Conservation (phyloP, 371 early-diverging fungal genomes). For the Rhizopus stolonifer region DNA sequence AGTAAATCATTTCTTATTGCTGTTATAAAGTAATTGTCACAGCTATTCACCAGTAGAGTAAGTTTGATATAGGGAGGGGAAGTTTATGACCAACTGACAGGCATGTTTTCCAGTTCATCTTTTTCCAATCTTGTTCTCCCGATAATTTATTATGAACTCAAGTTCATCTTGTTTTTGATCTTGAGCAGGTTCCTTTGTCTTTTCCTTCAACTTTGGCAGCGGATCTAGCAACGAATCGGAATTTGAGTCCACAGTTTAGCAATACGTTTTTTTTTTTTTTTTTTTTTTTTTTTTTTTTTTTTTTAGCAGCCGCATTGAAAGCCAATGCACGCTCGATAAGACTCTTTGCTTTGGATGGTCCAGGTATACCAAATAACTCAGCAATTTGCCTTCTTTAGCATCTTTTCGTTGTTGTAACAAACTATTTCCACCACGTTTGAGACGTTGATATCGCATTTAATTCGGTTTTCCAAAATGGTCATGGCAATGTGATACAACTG, state of each 20-base stretch:
- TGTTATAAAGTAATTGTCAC: conserved; percentile 10
- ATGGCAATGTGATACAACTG: not conserved
- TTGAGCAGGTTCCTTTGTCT: not conserved
- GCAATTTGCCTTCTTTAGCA: not conserved
- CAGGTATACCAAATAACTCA: conserved; percentile 1
- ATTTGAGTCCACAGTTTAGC: conserved; percentile 7
- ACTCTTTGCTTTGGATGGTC: not conserved
- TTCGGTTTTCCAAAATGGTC: not conserved
- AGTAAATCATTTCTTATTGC: conserved; percentile 9
- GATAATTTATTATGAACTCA: conserved; percentile 9
- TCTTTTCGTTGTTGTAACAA: conserved; percentile 2
- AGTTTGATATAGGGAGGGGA: conserved; percentile 2
- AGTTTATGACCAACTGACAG: conserved; percentile 7
- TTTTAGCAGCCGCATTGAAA: conserved; percentile 5
- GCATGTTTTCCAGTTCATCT: conserved; percentile 13
- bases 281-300: no score
- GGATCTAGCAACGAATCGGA: conserved; percentile 16
- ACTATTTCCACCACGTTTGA: not conserved
- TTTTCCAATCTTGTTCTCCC: conserved; percentile 9
- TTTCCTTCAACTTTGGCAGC: conserved; percentile 7
- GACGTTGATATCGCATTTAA: not conserved
- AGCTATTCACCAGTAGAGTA: conserved; percentile 16
- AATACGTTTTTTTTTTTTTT: no score
- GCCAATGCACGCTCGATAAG: conserved; percentile 1
- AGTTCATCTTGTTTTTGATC: conserved; percentile 11